Conservation (phyloP, 306 rosid genomes). For the Casuarina glauca region DNA sequence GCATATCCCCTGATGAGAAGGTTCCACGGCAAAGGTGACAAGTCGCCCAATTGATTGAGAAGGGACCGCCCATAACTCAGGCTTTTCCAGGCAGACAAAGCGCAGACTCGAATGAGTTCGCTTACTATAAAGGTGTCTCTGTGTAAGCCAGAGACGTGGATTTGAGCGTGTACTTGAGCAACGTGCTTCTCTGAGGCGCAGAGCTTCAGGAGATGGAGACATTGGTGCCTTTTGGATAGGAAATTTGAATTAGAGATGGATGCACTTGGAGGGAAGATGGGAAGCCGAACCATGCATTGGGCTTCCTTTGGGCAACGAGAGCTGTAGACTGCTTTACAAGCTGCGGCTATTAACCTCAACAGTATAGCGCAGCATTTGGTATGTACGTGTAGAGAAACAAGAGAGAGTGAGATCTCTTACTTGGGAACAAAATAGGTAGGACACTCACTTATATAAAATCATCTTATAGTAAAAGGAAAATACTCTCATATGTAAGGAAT, state of each 20-base stretch:
- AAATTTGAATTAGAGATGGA: constrained; percentile 5
- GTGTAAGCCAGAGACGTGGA: constrained; percentile 51
- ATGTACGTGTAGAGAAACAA: no score
- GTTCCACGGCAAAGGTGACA: constrained; percentile 68
- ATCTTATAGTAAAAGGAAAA: no score
- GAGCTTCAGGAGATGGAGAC: constrained; percentile 51
- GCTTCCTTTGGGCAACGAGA: neutral
- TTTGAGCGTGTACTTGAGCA: constrained; percentile 65
- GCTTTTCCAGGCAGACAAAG: constrained; percentile 50
- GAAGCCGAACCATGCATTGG: constrained; percentile 50
- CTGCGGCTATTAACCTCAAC: no score
- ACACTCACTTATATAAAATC: no score
- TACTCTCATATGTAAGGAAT: no score
- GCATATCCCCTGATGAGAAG: constrained; percentile 72
- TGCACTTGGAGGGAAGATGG: constrained; percentile 13
- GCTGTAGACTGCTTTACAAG: neutral
- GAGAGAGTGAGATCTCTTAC: no score
- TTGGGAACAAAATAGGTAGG: no score
- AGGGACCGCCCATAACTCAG: constrained; percentile 57
- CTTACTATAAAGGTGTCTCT: constrained; percentile 48
- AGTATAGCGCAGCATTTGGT: no score
- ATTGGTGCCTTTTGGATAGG: constrained; percentile 47
- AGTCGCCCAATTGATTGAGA: constrained; percentile 26
- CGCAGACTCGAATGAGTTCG: constrained; percentile 58
- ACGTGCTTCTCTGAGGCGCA: constrained; percentile 53